A percentile compares a stretch with the other conserved stretches of the same genome.
Conservation (phyloP, 768 basidiomycete genomes). For the Naganishia friedmannii region DNA sequence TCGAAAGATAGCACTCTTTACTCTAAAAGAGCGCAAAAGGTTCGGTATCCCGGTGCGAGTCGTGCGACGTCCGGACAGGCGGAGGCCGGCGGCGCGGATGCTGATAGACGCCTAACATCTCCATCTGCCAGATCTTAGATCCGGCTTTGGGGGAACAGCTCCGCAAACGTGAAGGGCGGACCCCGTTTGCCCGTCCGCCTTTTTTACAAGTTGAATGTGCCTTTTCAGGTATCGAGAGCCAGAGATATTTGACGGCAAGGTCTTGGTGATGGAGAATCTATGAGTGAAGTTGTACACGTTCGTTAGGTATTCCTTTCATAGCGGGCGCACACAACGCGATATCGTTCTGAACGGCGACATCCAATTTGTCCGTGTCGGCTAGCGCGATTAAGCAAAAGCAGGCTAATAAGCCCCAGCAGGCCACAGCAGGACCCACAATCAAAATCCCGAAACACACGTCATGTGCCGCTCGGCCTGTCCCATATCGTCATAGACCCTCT, state of each 20-base stretch:
- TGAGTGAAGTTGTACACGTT: no score
- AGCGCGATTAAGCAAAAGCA: not conserved
- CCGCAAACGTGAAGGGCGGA: not conserved
- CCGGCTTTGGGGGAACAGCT: not conserved
- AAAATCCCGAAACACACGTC: slow-evolving; percentile 6
- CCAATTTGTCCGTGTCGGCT: not conserved
- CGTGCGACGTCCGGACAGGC: no score
- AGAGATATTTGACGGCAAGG: no score
- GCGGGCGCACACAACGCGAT: no score
- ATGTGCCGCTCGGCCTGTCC: not conserved
- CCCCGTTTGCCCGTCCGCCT: not conserved
- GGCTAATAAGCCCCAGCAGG: not conserved
- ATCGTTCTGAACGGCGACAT: no score
- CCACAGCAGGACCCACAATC: not conserved
- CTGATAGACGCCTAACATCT: not conserved
- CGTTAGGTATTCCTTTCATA: no score
- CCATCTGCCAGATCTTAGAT: not conserved
- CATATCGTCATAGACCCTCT: not conserved
- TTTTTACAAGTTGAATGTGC: not conserved
- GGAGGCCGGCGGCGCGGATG: not conserved
- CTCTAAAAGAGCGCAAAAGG: no score
- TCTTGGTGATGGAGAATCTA: no score
- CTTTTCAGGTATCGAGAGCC: no score
- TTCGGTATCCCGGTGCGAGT: no score
- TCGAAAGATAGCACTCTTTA: no score